Evolutionary conservation across 2,329 filamentous ascomycete species (phyloP).

Genomic region (Fusarium sp.): DNA sequence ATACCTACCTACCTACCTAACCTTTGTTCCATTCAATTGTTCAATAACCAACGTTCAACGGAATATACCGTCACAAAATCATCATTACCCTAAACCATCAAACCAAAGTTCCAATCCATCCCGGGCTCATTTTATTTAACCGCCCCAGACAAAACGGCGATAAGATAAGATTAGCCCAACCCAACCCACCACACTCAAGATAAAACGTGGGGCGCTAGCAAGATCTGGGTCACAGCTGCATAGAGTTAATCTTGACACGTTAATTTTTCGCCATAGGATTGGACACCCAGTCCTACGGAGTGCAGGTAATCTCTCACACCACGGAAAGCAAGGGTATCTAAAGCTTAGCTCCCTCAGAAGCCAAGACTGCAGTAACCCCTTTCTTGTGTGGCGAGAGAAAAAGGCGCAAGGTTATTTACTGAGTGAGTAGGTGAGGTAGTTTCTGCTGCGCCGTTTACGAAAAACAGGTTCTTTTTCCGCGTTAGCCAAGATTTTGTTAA

Average conservation of each 20-base stretch:
- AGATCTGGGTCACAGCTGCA: constrained; percentile 1
- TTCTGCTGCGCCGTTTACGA: neutral
- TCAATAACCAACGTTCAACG: neutral
- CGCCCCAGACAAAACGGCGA: neutral
- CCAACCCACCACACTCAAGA: neutral
- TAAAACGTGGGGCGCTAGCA: constrained; percentile 9
- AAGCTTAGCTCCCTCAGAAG: constrained; percentile 15
- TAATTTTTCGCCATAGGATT: constrained; percentile 9
- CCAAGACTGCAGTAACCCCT: neutral
- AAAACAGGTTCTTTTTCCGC: neutral
- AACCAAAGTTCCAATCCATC: neutral
- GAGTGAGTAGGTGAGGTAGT: neutral
- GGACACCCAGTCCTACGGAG: neutral
- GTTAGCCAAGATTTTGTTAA: neutral
- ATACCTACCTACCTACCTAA: neutral
- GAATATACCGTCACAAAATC: neutral
- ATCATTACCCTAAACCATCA: neutral
- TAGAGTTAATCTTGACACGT: constrained; percentile 25
- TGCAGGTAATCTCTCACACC: neutral
- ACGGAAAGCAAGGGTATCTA: neutral
- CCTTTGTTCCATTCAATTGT: neutral
- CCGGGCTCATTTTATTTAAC: neutral
- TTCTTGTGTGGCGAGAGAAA: neutral
- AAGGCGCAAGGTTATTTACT: neutral
- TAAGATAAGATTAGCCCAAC: neutral